A percentile compares a stretch with the other conserved stretches of the same genome.
These are phyloP conservation scores for Aphanomyces euteiches DNA, from an alignment of 352 stramenopile species.

Conservation along the genomic window DNA sequence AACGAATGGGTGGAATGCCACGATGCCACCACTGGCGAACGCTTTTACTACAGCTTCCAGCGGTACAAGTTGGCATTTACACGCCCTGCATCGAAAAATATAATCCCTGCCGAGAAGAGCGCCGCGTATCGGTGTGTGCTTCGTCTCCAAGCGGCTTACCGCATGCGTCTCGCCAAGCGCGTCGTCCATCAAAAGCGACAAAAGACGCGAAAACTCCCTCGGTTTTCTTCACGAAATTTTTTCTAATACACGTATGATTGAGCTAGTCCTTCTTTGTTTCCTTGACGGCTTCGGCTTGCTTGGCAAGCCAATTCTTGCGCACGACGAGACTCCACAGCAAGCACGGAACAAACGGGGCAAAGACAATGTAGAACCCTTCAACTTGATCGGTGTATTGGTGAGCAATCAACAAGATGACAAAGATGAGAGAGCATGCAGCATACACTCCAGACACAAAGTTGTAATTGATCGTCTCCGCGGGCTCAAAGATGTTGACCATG, in stretches of 20 bases:
- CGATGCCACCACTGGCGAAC: conserved; percentile 40
- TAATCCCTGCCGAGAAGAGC: conserved; percentile 49
- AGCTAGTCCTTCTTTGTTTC: conserved; percentile 26
- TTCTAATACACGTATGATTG: conserved; percentile 1
- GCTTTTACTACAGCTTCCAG: conserved; percentile 65
- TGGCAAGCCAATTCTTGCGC: conserved; percentile 59
- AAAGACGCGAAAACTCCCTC: conserved; percentile 52
- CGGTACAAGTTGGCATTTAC: conserved; percentile 45
- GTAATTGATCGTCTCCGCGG: conserved; percentile 84
- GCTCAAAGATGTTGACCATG: conserved; percentile 45
- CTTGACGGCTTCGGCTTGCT: conserved; percentile 4
- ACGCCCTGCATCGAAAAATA: conserved; percentile 46
- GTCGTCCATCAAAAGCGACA: conserved; percentile 45
- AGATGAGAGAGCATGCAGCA: conserved; percentile 58
- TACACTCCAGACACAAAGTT: conserved; percentile 84
- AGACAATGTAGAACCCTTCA: conserved; percentile 82
- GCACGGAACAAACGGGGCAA: conserved; percentile 75
- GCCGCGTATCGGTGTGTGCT: conserved; percentile 52
- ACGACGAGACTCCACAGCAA: conserved; percentile 82
- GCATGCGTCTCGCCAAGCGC: conserved; percentile 42
- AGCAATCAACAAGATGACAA: conserved; percentile 49
- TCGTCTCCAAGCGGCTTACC: conserved; percentile 55
- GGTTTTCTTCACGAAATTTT: conserved; percentile 37
- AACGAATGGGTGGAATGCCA: conserved; percentile 68
- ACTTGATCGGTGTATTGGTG: conserved; percentile 62